Percentiles rank a stretch among this genome's conserved stretches.
These are phyloP conservation scores for Rhizopogon rudus DNA, from an alignment of 768 basidiomycete genomes.

Conservation along the genomic window DNA sequence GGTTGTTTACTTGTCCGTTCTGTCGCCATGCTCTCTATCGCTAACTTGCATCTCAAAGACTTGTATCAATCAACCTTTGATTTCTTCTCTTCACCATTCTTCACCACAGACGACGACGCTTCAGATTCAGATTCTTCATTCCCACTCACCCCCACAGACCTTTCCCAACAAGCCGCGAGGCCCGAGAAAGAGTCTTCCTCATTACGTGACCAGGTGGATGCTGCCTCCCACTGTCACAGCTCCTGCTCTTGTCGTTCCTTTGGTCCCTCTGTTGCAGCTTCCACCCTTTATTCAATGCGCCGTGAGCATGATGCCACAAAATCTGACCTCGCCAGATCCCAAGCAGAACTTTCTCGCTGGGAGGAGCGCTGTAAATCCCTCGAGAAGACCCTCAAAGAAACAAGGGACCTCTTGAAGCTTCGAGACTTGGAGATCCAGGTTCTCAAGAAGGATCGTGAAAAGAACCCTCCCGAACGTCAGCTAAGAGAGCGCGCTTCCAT, in stretches of 20 bases:
- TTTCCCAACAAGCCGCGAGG: slow-evolving; percentile 25
- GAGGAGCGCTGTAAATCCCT: slow-evolving; percentile 60
- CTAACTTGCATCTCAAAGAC: slow-evolving; percentile 41
- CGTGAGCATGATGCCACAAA: slow-evolving; percentile 55
- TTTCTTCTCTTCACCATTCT: slow-evolving; percentile 46
- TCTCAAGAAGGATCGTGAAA: slow-evolving; percentile 38
- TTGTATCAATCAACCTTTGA: slow-evolving; percentile 55
- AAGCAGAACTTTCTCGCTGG: slow-evolving; percentile 47
- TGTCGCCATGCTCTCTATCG: slow-evolving; percentile 39
- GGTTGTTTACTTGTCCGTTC: slow-evolving; percentile 32
- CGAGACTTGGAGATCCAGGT: slow-evolving; percentile 59
- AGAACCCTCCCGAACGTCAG: slow-evolving; percentile 17
- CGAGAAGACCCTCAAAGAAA: slow-evolving; percentile 61
- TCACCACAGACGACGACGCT: slow-evolving; percentile 23
- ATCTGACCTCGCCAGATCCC: slow-evolving; percentile 49
- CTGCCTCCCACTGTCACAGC: slow-evolving; percentile 27
- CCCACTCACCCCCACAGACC: slow-evolving; percentile 24
- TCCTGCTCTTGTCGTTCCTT: slow-evolving; percentile 26
- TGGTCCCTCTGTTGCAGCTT: slow-evolving; percentile 37
- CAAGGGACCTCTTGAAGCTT: slow-evolving; percentile 50
- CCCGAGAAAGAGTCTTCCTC: slow-evolving; percentile 38
- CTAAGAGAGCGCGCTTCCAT: slow-evolving; percentile 16
- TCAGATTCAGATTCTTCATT: slow-evolving; percentile 18
- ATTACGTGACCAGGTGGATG: slow-evolving; percentile 40
- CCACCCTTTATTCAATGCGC: slow-evolving; percentile 36